A percentile compares a stretch with the other conserved stretches of the same genome.
These are phyloP conservation scores for Pythium aristosporum DNA, from an alignment of 352 stramenopile species.

Conservation along the genomic window DNA sequence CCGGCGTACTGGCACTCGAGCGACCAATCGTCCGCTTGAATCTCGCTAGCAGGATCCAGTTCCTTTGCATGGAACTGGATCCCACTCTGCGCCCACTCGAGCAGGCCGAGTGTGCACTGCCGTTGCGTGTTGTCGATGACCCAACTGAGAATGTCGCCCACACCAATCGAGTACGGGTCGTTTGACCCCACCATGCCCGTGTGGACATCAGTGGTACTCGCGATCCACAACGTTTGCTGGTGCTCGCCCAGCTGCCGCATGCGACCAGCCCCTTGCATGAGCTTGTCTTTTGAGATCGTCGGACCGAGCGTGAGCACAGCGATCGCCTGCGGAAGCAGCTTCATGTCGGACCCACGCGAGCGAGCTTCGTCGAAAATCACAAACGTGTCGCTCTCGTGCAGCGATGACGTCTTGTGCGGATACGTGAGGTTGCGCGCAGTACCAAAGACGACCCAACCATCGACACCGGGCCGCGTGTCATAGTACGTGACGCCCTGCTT, in stretches of 20 bases:
- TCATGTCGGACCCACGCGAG: conserved; percentile 88
- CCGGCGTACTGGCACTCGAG: conserved; percentile 40
- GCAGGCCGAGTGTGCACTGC: conserved; percentile 54
- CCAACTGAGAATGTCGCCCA: conserved; percentile 61
- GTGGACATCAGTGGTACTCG: conserved; percentile 64
- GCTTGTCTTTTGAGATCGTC: conserved; percentile 89
- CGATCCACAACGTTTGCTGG: conserved; percentile 71
- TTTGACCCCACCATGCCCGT: conserved; percentile 21
- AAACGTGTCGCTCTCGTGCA: conserved; percentile 85
- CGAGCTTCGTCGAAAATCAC: conserved; percentile 91
- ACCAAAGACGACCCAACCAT: conserved; percentile 85
- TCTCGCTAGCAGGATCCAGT: neutral
- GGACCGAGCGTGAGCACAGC: conserved; percentile 85
- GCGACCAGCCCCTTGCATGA: conserved; percentile 91
- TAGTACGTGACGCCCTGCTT: conserved; percentile 75
- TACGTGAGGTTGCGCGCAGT: conserved; percentile 37
- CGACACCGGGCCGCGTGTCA: conserved; percentile 45
- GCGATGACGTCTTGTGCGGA: conserved; percentile 56
- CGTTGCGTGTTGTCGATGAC: conserved; percentile 83
- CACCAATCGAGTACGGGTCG: neutral
- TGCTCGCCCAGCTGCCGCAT: conserved; percentile 72
- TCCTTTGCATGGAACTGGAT: conserved; percentile 56
- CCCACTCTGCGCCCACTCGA: conserved; percentile 80
- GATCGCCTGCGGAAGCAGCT: conserved; percentile 64
- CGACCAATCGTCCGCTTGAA: conserved; percentile 50